Evolutionary conservation across 139 green algal genomes (phyloP).

Genomic region (Desmodesmus armatus): DNA sequence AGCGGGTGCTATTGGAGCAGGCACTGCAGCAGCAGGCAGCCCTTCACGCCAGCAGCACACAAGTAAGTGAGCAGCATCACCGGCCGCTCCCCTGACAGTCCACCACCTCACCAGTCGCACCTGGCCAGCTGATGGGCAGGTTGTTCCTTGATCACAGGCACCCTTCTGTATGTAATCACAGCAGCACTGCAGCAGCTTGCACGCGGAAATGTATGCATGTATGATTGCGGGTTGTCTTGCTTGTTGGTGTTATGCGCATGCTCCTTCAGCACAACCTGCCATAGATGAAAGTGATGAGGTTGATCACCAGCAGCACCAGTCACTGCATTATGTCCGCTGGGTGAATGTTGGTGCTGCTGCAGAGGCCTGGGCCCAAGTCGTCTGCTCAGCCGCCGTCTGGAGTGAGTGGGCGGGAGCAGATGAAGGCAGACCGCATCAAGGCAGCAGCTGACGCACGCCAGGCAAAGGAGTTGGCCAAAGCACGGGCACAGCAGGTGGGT

Average conservation of each 20-base stretch:
- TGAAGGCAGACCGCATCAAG: conserved; percentile 26
- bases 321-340: neutral
- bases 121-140: neutral
- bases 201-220: too few species aligned
- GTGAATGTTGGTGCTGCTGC: conserved; percentile 36
- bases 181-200: too few species aligned
- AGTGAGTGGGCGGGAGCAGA: conserved; percentile 35
- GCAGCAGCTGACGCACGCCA: conserved; percentile 53
- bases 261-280: too few species aligned
- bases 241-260: neutral
- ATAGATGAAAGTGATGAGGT: too few species aligned
- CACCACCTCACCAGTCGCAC: neutral
- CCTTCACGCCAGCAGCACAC: conserved; percentile 22
- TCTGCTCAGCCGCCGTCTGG: too few species aligned
- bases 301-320: neutral
- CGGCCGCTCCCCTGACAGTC: too few species aligned
- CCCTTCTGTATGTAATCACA: too few species aligned
- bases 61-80: neutral
- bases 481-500: conserved; percentile 35
- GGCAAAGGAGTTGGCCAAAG: conserved; percentile 49
- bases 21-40: conserved; percentile 39
- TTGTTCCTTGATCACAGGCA: too few species aligned
- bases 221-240: neutral
- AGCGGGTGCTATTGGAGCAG: conserved; percentile 13
- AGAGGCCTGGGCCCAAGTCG: too few species aligned